A percentile compares a stretch with the other conserved stretches of the same genome.
phyloP scores from a whole-genome alignment of 768 basidiomycete species.

The Amanita exitialis region DNA sequence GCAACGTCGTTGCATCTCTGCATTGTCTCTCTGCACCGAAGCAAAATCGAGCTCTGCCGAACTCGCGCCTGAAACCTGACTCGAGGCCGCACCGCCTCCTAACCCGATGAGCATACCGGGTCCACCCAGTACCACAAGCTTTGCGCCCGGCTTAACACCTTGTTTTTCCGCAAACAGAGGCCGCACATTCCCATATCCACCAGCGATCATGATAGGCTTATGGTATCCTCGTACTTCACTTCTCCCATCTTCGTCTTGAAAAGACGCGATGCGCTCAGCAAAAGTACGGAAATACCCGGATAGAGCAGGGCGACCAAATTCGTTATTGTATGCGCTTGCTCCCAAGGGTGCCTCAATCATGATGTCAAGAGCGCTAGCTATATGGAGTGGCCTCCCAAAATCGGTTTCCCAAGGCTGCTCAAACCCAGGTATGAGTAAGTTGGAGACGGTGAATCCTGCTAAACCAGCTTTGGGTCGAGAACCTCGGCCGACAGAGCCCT shows the following conservation, averaged over 20 bases:
- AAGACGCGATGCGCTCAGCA: constrained; percentile 59
- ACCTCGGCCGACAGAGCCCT: constrained; percentile 91
- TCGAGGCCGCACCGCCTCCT: constrained; percentile 94
- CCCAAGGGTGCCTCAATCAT: constrained; percentile 96
- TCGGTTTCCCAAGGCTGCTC: constrained; percentile 95
- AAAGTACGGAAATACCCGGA: constrained; percentile 95
- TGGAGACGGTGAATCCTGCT: constrained; percentile 86
- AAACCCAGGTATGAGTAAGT: constrained; percentile 86
- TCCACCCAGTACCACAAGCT: constrained; percentile 88
- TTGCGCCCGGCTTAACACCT: constrained; percentile 69
- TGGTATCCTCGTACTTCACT: constrained; percentile 88
- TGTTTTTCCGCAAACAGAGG: constrained; percentile 75
- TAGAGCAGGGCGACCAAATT: constrained; percentile 91
- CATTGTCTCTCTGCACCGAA: constrained; percentile 94
- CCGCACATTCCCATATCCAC: constrained; percentile 91
- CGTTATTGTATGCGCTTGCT: constrained; percentile 95
- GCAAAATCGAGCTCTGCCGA: constrained; percentile 95
- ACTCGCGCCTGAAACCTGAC: constrained; percentile 83
- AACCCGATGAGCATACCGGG: constrained; percentile 95
- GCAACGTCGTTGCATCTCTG: constrained; percentile 95
- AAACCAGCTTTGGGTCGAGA: constrained; percentile 96
- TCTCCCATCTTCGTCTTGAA: constrained; percentile 29
- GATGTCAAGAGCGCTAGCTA: constrained; percentile 90
- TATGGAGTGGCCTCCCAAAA: constrained; percentile 83
- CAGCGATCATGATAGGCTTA: constrained; percentile 99